phyloP scores from a whole-genome alignment of 129 eudicot species.

The Kitagawia praeruptora region DNA sequence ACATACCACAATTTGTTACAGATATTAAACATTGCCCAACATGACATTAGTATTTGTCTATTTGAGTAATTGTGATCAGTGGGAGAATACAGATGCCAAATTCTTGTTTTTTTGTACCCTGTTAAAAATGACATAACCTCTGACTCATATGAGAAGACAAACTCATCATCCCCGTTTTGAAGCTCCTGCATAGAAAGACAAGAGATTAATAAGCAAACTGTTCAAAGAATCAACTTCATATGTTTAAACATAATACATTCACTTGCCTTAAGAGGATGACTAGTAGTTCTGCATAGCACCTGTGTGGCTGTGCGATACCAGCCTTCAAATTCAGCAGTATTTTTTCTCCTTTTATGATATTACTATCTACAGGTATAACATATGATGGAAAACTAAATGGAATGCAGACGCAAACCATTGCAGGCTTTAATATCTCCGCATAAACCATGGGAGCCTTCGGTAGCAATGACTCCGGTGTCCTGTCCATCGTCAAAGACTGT shows the following conservation, averaged over 20 bases:
- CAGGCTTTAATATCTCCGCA: constrained; percentile 66
- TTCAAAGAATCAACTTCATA: not conserved
- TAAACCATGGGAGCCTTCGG: constrained; percentile 80
- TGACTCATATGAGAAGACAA: constrained; percentile 54
- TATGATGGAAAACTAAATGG: constrained; percentile 76
- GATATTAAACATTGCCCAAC: no score
- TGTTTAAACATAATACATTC: not conserved
- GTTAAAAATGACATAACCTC: constrained; percentile 59
- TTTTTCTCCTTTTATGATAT: constrained; percentile 30
- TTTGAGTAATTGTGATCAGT: no score
- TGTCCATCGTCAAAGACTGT: constrained; percentile 25
- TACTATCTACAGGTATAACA: constrained; percentile 44
- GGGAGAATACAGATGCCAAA: no score
- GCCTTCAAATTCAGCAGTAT: constrained; percentile 52
- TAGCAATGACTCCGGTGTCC: constrained; percentile 20
- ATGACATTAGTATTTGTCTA: no score
- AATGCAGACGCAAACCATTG: constrained; percentile 53
- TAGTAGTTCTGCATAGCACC: constrained; percentile 31
- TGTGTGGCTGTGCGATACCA: constrained; percentile 30
- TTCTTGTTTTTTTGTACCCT: no score
- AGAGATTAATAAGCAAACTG: not conserved
- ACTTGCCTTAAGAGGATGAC: constrained; percentile 74
- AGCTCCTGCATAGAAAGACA: constrained; percentile 32
- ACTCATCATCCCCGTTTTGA: constrained; percentile 26
- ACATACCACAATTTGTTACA: no score